Conservation (phyloP, 1,284 basidiomycete genomes). For the Microbotryum silenes-acaulis region DNA sequence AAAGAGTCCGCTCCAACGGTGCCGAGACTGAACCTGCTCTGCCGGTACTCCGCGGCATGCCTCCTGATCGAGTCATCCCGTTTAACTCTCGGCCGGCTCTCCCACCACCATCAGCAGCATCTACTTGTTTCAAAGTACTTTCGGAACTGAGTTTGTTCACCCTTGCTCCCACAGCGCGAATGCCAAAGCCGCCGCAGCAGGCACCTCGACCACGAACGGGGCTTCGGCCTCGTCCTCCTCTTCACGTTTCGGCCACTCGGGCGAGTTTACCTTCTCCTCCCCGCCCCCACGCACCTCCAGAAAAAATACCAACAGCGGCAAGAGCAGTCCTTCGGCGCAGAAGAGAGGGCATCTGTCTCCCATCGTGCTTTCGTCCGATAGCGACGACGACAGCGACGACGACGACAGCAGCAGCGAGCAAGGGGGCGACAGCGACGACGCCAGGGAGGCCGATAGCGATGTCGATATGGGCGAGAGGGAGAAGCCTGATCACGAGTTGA, state of each 20-base stretch:
- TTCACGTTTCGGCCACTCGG: constrained; percentile 15
- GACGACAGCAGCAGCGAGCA: neutral
- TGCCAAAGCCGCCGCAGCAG: no score
- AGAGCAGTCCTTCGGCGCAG: no score
- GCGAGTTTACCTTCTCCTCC: constrained; percentile 17
- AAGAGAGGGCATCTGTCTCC: neutral
- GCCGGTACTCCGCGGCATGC: neutral
- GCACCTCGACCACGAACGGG: neutral
- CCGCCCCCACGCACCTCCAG: neutral
- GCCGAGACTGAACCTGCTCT: neutral
- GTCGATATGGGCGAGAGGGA: constrained; percentile 6
- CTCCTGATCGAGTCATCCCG: neutral
- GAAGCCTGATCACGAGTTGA: constrained; percentile 21
- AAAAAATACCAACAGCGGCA: neutral
- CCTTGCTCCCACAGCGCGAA: no score
- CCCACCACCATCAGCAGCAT: no score
- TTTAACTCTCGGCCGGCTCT: no score
- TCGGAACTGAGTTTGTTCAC: no score
- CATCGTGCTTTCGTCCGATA: constrained; percentile 3
- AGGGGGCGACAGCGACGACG: neutral
- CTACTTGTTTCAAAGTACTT: no score
- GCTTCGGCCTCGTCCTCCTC: neutral
- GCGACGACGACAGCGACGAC: neutral
- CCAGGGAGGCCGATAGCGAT: constrained; percentile 1
- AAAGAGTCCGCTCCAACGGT: neutral